Evolutionary conservation across 2,329 filamentous ascomycete genomes (phyloP).

Genomic region (Phialophora expanda): DNA sequence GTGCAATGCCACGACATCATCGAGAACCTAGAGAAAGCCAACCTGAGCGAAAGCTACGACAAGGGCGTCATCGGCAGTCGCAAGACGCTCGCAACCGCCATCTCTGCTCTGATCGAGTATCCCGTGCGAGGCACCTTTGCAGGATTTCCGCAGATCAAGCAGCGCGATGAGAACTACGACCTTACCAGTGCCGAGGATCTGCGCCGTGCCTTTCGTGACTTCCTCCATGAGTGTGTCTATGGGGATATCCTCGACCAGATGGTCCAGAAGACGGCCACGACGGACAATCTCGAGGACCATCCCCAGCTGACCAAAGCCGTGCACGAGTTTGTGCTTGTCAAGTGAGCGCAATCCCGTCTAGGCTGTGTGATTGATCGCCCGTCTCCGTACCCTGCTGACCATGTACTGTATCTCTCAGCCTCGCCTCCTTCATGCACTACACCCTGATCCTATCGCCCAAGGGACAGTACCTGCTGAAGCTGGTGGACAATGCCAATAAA

Average conservation of each 20-base stretch:
- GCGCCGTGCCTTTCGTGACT: conserved; percentile 68
- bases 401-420: conserved; percentile 49
- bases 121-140: conserved; percentile 69
- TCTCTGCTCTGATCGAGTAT: conserved; percentile 72
- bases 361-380: neutral
- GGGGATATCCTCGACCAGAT: conserved; percentile 69
- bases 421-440: conserved; percentile 76
- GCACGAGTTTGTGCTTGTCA: conserved; percentile 71
- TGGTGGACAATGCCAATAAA: conserved; percentile 72
- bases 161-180: conserved; percentile 59
- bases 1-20: conserved; percentile 66
- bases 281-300: conserved; percentile 68
- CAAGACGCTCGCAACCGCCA: conserved; percentile 75
- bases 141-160: conserved; percentile 56
- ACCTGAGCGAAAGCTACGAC: conserved; percentile 81
- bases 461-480: conserved; percentile 73
- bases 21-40: conserved; percentile 66
- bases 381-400: conserved; percentile 12
- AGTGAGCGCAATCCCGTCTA: conserved; percentile 57
- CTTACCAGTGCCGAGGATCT: conserved; percentile 64
- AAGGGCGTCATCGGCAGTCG: conserved; percentile 75
- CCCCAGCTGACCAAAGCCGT: conserved; percentile 66
- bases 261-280: conserved; percentile 65
- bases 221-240: conserved; percentile 69
- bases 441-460: conserved; percentile 75